A percentile compares a stretch with the other conserved stretches of the same genome.
Evolutionary conservation across 1,139 yeast species (phyloP).

Genomic region (Kazachstania sp.): DNA sequence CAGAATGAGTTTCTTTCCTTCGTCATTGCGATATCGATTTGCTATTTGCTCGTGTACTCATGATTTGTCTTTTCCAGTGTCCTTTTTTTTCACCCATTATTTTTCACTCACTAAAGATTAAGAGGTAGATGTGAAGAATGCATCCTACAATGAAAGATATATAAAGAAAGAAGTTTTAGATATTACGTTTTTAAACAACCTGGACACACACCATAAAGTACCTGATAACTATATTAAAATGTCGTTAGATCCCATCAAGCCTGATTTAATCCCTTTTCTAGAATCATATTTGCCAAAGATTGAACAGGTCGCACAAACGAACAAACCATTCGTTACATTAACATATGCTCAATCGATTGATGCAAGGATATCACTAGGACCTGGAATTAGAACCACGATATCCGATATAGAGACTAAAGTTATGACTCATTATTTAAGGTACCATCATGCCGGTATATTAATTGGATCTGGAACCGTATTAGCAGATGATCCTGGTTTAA

Average conservation of each 20-base stretch:
- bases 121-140: no score
- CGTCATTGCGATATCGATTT: not conserved
- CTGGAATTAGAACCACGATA: slow-evolving; percentile 67
- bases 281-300: slow-evolving; percentile 34
- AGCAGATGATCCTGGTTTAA: slow-evolving; percentile 84
- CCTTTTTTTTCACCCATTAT: no score
- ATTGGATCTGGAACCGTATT: slow-evolving; percentile 74
- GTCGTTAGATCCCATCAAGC: slow-evolving; percentile 32
- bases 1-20: not conserved
- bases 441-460: slow-evolving; percentile 72
- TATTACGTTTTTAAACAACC: no score
- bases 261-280: slow-evolving; percentile 31
- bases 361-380: slow-evolving; percentile 67
- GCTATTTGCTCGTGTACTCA: no score
- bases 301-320: slow-evolving; percentile 16
- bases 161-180: no score
- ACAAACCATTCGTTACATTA: slow-evolving; percentile 55
- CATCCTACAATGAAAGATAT: no score
- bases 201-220: not conserved
- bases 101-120: no score
- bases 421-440: slow-evolving; percentile 85
- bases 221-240: slow-evolving; percentile 6
- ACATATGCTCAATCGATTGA: slow-evolving; percentile 92
- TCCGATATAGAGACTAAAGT: slow-evolving; percentile 86
- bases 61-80: no score